Evolutionary conservation across 2,329 filamentous ascomycete species (phyloP).

Genomic region (Seiridium unicorne): DNA sequence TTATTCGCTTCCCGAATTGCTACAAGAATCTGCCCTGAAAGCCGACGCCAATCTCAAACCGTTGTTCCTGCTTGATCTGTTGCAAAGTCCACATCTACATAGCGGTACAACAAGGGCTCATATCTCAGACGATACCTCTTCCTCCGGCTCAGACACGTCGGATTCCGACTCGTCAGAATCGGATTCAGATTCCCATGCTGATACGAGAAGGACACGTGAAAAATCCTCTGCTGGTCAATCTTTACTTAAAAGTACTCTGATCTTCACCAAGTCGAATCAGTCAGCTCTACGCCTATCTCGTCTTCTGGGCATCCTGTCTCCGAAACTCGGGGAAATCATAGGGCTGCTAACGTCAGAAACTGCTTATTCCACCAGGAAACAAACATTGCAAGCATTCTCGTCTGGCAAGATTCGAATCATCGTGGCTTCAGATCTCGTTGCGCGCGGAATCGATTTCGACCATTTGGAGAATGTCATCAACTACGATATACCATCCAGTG

Average conservation of each 20-base stretch:
- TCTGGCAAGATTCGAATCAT: constrained; percentile 66
- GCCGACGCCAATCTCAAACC: constrained; percentile 74
- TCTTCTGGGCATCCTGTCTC: constrained; percentile 68
- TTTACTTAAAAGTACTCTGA: constrained; percentile 52
- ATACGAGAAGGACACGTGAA: neutral
- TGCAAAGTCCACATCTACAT: constrained; percentile 56
- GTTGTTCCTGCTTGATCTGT: constrained; percentile 76
- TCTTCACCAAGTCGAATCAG: constrained; percentile 92
- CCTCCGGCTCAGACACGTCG: constrained; percentile 21
- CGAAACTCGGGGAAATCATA: constrained; percentile 53
- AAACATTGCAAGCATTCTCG: constrained; percentile 66
- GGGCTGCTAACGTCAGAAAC: constrained; percentile 77
- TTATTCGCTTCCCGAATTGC: constrained; percentile 57
- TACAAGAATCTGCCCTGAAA: constrained; percentile 66
- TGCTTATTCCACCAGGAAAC: constrained; percentile 67
- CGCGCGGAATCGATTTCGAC: constrained; percentile 82
- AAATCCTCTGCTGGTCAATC: constrained; percentile 13
- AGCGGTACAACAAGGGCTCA: constrained; percentile 13
- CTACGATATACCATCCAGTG: constrained; percentile 83
- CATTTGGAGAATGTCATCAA: constrained; percentile 84
- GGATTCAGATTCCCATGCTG: constrained; percentile 23
- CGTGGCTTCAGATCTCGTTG: constrained; percentile 89
- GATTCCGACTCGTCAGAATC: constrained; percentile 21
- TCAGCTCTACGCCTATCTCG: constrained; percentile 82
- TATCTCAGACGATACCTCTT: constrained; percentile 31